Base-by-base conservation (phyloP, 495 filamentous ascomycete species). In the Entonaema liquescens region DNA sequence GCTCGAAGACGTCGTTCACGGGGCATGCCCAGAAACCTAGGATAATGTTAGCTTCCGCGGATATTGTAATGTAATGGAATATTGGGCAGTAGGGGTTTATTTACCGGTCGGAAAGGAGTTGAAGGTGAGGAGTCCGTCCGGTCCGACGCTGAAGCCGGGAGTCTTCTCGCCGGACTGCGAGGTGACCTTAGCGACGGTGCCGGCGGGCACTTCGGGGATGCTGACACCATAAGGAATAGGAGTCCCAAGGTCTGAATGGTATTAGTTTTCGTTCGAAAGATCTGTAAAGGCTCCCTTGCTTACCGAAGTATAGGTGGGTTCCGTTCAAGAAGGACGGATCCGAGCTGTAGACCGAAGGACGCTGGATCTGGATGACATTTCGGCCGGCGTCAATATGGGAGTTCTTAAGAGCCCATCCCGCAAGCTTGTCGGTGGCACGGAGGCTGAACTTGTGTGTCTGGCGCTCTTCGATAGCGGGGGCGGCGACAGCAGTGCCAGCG, bases 281-380 rank as follows among this genome's bases (percentile, higher is more conserved):
- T 42, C 29, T 58, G 52, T 15, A 50, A 58, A 15, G 33, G 25
- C 19, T 42, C 28, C 21, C 62, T 13, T 15, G 6, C 59, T 57
- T 58, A 68, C 65, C 59, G 12, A 68, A 68, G 59, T 62, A 68
- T 5, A 68, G 29, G 42, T 58, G 47, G 2, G 58, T 62, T 29
- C 65, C 65, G 49, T 62, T 62, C 19, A 68, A 31, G 59, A 57
- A 62, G 21, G 65, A 56, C 47, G 31, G 13, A 21, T 68, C 65
- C 28, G 65, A 68, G 23, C 19, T 26, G 53, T 68, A 68, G 2
- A 25, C 65, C 12, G 44, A 25, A 5, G 65, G 65, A 5, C 65
- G 65, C 8, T 68, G 65, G 52, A 68, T 57, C 33, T 68, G 65
- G 52, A 68, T 68, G 21, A 52, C 42, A n/a, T 68, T 62, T 1